Percentiles rank a stretch among this genome's conserved stretches.
These are phyloP conservation scores for Pseudonectria buxi DNA, from an alignment of 2,329 filamentous ascomycete genomes.

Conservation along the genomic window DNA sequence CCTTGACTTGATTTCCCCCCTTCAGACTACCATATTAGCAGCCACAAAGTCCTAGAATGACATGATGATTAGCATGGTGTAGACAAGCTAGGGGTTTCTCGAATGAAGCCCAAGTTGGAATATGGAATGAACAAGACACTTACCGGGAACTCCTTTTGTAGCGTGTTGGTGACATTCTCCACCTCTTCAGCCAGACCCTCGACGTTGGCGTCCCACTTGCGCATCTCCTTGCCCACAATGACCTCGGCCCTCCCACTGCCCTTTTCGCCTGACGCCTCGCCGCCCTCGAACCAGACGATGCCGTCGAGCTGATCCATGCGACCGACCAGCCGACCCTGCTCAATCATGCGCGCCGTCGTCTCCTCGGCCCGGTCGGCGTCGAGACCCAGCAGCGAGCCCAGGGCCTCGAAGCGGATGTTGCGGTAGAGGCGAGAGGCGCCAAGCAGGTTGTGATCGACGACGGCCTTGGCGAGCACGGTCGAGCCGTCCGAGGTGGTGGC, in stretches of 20 bases:
- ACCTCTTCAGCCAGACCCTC: conserved; percentile 82
- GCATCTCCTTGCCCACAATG: conserved; percentile 62
- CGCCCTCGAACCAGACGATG: conserved; percentile 77
- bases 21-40: conserved; percentile 39
- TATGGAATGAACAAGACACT: conserved; percentile 19
- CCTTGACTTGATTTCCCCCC: conserved; percentile 7
- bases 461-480: conserved; percentile 86
- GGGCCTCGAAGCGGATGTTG: conserved; percentile 68
- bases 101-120: no score
- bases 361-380: conserved; percentile 77
- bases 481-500: conserved; percentile 84
- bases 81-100: conserved; percentile 10
- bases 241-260: conserved; percentile 60
- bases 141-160: conserved; percentile 75
- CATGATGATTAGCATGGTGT: conserved; percentile 5
- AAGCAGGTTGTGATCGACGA: conserved; percentile 92
- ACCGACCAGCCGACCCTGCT: conserved; percentile 81
- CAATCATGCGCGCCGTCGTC: conserved; percentile 91
- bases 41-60: conserved; percentile 47
- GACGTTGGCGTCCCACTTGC: conserved; percentile 85
- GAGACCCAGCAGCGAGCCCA: conserved; percentile 72
- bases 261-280: conserved; percentile 62
- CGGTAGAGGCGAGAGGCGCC: conserved; percentile 73
- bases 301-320: conserved; percentile 91
- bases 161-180: conserved; percentile 73